Percentiles rank a stretch among this genome's conserved stretches.
These are phyloP conservation scores for Solidago caesia DNA, from an alignment of 129 eudicot species.

Conservation along the genomic window DNA sequence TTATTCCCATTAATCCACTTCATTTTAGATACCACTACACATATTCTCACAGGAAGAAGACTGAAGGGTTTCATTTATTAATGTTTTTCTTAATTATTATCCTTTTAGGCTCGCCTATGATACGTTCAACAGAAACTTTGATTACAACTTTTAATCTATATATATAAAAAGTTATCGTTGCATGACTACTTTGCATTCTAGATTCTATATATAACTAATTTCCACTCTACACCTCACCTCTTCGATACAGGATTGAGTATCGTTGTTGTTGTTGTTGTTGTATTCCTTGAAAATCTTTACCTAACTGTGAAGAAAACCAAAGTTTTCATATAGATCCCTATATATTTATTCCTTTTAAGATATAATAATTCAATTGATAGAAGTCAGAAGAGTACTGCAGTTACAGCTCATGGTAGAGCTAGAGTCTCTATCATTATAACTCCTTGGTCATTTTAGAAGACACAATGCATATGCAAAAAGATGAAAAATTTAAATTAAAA, in stretches of 20 bases:
- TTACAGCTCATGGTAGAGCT: conserved; percentile 28
- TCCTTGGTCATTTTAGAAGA: conserved; percentile 18
- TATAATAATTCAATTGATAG: conserved; percentile 13
- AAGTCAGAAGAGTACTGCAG: conserved; percentile 17
- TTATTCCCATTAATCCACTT: conserved; percentile 31
- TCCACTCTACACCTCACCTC: too few relatives aligned
- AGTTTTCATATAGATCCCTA: conserved; percentile 18
- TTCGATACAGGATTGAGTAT: too few relatives aligned
- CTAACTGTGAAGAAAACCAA: conserved; percentile 14
- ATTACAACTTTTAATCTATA: too few relatives aligned
- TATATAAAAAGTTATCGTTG: too few relatives aligned
- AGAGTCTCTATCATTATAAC: conserved; percentile 6
- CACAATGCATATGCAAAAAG: conserved; percentile 6
- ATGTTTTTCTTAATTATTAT: not conserved
- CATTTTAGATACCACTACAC: conserved; percentile 17
- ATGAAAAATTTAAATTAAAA: conserved; percentile 10
- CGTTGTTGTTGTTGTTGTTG: too few relatives aligned
- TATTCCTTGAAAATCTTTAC: not conserved
- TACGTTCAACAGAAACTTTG: not conserved
- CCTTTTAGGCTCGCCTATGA: not conserved
- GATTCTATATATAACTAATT: too few relatives aligned
- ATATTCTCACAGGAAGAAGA: not conserved
- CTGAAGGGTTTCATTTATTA: not conserved
- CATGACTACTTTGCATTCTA: too few relatives aligned
- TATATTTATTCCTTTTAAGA: not conserved